Conservation (phyloP, 805 yeast species). For the Nakazawaea molendinolei region DNA sequence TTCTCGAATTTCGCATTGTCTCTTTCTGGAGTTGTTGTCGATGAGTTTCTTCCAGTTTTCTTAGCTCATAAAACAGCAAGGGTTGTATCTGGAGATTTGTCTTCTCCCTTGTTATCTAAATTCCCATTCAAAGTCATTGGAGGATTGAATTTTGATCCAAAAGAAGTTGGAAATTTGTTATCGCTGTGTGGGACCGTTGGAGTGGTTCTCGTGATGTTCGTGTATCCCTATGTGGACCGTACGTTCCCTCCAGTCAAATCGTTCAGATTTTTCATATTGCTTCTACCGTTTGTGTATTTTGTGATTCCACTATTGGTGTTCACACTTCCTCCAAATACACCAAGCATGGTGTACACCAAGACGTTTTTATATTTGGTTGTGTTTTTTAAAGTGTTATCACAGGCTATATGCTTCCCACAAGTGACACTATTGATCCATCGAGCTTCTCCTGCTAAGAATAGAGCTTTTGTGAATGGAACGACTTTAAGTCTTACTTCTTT, state of each 20-base stretch:
- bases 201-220: constrained; percentile 38
- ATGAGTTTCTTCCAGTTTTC: constrained; percentile 51
- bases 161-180: constrained; percentile 42
- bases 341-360: constrained; percentile 4
- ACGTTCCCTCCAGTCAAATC: constrained; percentile 36
- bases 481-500: constrained; percentile 45
- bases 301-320: constrained; percentile 42
- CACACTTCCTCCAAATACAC: constrained; percentile 23
- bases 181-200: constrained; percentile 51
- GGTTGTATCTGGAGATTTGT: constrained; percentile 1
- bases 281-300: constrained; percentile 40
- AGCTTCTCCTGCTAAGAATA: constrained; percentile 43
- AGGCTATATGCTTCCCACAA: constrained; percentile 46
- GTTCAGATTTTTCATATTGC: constrained; percentile 31
- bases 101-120: constrained; percentile 12
- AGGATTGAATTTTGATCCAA: constrained; percentile 43
- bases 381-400: constrained; percentile 22
- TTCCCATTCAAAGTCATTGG: constrained; percentile 47
- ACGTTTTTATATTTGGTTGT: constrained; percentile 23
- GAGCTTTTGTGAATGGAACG: constrained; percentile 57
- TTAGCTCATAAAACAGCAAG: constrained; percentile 18
- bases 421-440: constrained; percentile 47
- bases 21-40: constrained; percentile 41
- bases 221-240: constrained; percentile 47
- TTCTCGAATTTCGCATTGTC: constrained; percentile 34